These are phyloP conservation scores for Bombardia bombarda DNA, from an alignment of 495 filamentous ascomycete species.

Conservation along the genomic window DNA sequence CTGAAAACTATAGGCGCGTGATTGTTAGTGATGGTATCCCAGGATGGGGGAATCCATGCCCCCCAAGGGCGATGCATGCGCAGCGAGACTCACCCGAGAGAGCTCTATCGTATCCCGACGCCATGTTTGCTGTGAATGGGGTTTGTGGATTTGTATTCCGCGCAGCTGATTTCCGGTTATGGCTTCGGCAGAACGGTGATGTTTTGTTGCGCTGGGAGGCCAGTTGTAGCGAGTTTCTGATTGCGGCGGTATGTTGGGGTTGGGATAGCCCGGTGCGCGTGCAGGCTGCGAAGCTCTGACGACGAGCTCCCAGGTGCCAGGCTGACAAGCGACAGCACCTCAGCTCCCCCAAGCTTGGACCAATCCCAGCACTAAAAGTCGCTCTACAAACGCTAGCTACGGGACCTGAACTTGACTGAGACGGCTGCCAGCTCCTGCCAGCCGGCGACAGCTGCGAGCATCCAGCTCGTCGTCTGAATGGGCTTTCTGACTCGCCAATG, in stretches of 20 bases:
- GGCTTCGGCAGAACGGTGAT: neutral
- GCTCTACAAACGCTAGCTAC: too few species aligned
- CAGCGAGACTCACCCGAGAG: slow-evolving; percentile 65
- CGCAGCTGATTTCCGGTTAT: too few species aligned
- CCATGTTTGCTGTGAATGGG: slow-evolving; percentile 45
- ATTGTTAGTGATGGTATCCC: slow-evolving; percentile 32
- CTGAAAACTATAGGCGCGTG: slow-evolving; percentile 52
- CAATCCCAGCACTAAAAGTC: neutral
- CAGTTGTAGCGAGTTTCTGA: neutral
- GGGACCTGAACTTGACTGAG: too few species aligned
- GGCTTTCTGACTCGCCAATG: too few species aligned
- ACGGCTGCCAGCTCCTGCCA: too few species aligned
- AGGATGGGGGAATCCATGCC: neutral
- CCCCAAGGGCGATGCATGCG: too few species aligned
- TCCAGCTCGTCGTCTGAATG: too few species aligned
- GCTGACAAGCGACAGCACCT: slow-evolving; percentile 3
- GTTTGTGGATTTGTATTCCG: too few species aligned
- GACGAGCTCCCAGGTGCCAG: slow-evolving; percentile 12
- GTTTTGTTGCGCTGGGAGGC: neutral
- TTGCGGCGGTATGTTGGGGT: slow-evolving; percentile 1
- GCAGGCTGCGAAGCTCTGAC: slow-evolving; percentile 18
- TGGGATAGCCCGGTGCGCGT: neutral
- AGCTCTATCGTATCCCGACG: slow-evolving; percentile 89
- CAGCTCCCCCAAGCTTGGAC: slow-evolving; percentile 11
- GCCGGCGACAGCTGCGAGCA: too few species aligned